Percentiles rank a stretch among this genome's conserved stretches.
Conservation (phyloP, 202 grass and related monocot genomes). For the Digitaria exilis region DNA sequence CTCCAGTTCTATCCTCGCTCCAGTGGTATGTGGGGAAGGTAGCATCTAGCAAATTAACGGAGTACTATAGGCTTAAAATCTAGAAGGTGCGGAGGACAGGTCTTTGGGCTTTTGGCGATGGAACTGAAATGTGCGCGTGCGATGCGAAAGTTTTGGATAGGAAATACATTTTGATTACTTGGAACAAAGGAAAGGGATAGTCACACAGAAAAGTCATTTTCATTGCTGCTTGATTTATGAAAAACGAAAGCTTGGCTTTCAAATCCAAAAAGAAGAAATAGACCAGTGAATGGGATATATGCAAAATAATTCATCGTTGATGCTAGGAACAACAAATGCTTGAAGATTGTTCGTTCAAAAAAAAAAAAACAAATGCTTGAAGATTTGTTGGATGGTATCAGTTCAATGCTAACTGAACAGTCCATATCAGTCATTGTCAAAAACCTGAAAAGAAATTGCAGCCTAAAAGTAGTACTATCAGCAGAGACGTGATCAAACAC, state of each 20-base stretch:
- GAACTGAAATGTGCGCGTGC: not conserved
- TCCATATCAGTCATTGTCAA: not conserved
- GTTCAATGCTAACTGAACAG: not conserved
- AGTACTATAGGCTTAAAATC: not conserved
- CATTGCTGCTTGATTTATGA: not conserved
- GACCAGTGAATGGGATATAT: not conserved
- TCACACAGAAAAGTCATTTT: not conserved
- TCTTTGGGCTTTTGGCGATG: not conserved
- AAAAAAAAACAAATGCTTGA: too few species aligned
- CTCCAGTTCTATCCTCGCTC: not conserved
- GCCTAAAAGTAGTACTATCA: not conserved
- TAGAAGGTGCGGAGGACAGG: not conserved
- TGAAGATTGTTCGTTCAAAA: too few species aligned
- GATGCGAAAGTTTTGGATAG: not conserved
- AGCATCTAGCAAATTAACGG: not conserved
- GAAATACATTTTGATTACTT: not conserved
- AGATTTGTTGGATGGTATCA: not conserved
- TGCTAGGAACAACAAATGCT: not conserved
- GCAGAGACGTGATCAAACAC: constrained; percentile 12
- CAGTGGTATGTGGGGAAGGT: not conserved
- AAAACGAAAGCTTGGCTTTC: not conserved
- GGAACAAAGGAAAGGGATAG: not conserved
- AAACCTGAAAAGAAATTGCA: not conserved
- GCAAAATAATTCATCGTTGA: not conserved
- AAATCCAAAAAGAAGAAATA: not conserved